These are phyloP conservation scores for Dryadomyces quercivorus DNA, from an alignment of 2,329 filamentous ascomycete species.

Conservation along the genomic window DNA sequence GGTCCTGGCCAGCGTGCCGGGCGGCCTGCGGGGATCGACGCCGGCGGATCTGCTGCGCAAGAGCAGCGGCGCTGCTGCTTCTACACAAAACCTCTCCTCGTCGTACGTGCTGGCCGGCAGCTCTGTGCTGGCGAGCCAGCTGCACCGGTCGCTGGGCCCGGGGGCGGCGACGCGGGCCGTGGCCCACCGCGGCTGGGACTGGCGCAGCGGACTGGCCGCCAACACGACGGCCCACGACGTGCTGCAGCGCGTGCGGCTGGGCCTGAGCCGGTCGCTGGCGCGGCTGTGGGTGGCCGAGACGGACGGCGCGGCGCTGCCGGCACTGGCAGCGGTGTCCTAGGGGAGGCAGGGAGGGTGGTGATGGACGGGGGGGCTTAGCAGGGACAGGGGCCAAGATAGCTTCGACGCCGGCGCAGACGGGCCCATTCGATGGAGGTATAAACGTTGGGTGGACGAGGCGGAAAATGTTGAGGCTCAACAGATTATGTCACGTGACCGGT, in stretches of 20 bases:
- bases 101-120: slow-evolving; percentile 63
- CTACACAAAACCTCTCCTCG: too few relatives aligned
- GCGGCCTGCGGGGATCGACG: slow-evolving; percentile 40
- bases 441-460: neutral
- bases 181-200: slow-evolving; percentile 40
- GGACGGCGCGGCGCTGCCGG: slow-evolving; percentile 23
- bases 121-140: slow-evolving; percentile 53
- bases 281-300: slow-evolving; percentile 57
- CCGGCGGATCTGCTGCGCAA: slow-evolving; percentile 51
- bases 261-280: slow-evolving; percentile 62
- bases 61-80: slow-evolving; percentile 20
- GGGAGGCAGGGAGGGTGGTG: neutral
- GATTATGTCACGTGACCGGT: too few relatives aligned
- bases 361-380: too few relatives aligned
- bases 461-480: too few relatives aligned
- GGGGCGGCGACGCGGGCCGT: slow-evolving; percentile 30
- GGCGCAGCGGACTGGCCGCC: slow-evolving; percentile 39
- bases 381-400: too few relatives aligned
- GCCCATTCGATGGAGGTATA: neutral
- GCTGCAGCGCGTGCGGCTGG: slow-evolving; percentile 58
- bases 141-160: slow-evolving; percentile 49
- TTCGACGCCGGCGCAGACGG: neutral
- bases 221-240: slow-evolving; percentile 55
- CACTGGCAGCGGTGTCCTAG: neutral
- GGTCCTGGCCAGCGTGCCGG: slow-evolving; percentile 58